These are phyloP conservation scores for Plasmodium coatneyi DNA, from an alignment of 169 alveolate genomes.

Conservation along the genomic window DNA sequence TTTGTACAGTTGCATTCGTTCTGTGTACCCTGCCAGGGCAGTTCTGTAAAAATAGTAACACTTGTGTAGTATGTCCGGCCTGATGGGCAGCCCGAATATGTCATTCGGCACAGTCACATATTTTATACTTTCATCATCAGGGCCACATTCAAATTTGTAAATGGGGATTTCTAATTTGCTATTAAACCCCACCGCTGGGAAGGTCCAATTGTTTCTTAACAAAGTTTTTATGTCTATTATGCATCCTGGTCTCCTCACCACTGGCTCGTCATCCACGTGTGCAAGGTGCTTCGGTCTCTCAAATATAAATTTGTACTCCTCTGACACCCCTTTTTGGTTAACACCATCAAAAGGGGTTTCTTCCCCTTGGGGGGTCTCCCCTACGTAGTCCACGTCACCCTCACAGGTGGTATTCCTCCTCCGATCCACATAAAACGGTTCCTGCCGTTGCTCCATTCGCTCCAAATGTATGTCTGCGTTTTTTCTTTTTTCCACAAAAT, in stretches of 20 bases:
- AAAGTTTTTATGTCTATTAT: constrained; percentile 82
- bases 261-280: constrained; percentile 84
- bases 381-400: background rate
- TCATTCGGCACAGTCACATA: constrained; percentile 85
- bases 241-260: constrained; percentile 88
- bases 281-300: constrained; percentile 75
- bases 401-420: background rate
- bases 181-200: constrained; percentile 91
- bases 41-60: constrained; percentile 87
- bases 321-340: background rate
- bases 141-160: constrained; percentile 79
- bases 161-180: constrained; percentile 86
- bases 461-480: background rate
- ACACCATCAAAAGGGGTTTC: background rate
- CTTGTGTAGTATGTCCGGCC: constrained; percentile 88
- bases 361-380: constrained; percentile 2
- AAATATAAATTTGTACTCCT: constrained; percentile 49
- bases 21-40: constrained; percentile 89
- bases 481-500: constrained; percentile 43
- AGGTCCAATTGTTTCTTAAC: constrained; percentile 85
- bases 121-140: constrained; percentile 71
- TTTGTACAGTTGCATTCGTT: constrained; percentile 88
- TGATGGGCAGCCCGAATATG: constrained; percentile 86
- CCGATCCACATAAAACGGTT: background rate
- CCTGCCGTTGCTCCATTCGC: background rate